Percentiles rank a stretch among this genome's conserved stretches.
Conservation (phyloP, 2,329 filamentous ascomycete genomes). For the Pseudocercospora eumusae region DNA sequence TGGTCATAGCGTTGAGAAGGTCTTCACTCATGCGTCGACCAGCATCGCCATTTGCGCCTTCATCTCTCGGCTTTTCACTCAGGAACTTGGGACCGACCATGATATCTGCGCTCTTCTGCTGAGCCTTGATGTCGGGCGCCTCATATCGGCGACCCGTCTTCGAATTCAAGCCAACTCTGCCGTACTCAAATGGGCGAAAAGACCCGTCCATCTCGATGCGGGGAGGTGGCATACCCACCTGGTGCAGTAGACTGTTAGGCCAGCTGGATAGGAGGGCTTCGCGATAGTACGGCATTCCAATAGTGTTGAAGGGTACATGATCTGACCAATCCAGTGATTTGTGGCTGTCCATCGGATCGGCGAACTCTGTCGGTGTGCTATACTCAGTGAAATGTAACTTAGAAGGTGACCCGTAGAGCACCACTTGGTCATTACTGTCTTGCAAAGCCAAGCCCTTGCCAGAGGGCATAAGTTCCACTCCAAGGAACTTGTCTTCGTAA, state of each 20-base stretch:
- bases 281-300: constrained; percentile 93
- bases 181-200: constrained; percentile 72
- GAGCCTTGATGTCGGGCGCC: constrained; percentile 55
- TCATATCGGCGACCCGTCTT: constrained; percentile 77
- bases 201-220: constrained; percentile 73
- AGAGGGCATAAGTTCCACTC: constrained; percentile 83
- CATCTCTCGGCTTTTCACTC: constrained; percentile 79
- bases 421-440: constrained; percentile 75
- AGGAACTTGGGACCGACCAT: constrained; percentile 84
- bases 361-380: constrained; percentile 74
- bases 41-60: constrained; percentile 48
- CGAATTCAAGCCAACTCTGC: constrained; percentile 50
- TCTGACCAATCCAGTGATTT: constrained; percentile 47
- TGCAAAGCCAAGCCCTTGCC: constrained; percentile 82
- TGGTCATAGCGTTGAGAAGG: constrained; percentile 64
- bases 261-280: constrained; percentile 85
- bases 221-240: constrained; percentile 78
- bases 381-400: constrained; percentile 87
- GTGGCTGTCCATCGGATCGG: constrained; percentile 62
- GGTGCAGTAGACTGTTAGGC: constrained; percentile 80
- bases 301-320: constrained; percentile 76
- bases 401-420: constrained; percentile 83
- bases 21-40: constrained; percentile 55
- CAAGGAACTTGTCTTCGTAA: constrained; percentile 67
- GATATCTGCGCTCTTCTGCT: constrained; percentile 59